Conservation (phyloP, 2,329 filamentous ascomycete genomes). For the Cadophora luteo-olivacea region DNA sequence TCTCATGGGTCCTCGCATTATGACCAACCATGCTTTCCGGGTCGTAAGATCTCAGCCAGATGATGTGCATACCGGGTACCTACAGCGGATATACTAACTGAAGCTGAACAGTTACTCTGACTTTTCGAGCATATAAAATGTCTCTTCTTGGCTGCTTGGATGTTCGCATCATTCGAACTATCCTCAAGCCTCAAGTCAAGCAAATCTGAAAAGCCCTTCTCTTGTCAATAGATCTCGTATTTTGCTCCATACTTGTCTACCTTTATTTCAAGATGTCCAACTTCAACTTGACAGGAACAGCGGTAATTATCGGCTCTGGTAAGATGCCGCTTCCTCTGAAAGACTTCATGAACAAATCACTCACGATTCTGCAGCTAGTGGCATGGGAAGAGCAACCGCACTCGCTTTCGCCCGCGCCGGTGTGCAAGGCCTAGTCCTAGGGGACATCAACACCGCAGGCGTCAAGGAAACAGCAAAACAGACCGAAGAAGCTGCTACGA, state of each 20-base stretch:
- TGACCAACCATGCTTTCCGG: neutral
- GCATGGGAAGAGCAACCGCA: constrained; percentile 22
- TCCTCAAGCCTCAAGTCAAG: neutral
- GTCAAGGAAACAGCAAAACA: constrained; percentile 37
- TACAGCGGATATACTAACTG: neutral
- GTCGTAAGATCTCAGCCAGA: constrained; percentile 11
- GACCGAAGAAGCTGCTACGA: constrained; percentile 38
- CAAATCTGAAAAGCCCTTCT: neutral
- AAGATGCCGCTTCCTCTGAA: neutral
- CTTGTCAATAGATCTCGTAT: too few species aligned
- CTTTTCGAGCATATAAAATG: neutral
- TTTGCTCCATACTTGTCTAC: too few species aligned
- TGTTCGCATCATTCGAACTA: neutral
- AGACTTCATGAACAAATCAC: neutral
- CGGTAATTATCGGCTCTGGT: constrained; percentile 19
- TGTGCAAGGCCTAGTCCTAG: constrained; percentile 7
- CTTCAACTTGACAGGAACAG: constrained; percentile 9
- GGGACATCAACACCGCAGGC: constrained; percentile 35
- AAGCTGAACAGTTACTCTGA: neutral
- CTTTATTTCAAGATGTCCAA: neutral
- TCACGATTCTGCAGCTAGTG: constrained; percentile 1
- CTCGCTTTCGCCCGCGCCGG: constrained; percentile 37
- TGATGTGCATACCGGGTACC: neutral
- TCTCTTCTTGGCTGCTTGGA: neutral
- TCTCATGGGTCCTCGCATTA: neutral